A percentile compares a stretch with the other conserved stretches of the same genome.
Evolutionary conservation across 2,329 filamentous ascomycete species (phyloP).

Genomic region (Hansfordia pulvinata): DNA sequence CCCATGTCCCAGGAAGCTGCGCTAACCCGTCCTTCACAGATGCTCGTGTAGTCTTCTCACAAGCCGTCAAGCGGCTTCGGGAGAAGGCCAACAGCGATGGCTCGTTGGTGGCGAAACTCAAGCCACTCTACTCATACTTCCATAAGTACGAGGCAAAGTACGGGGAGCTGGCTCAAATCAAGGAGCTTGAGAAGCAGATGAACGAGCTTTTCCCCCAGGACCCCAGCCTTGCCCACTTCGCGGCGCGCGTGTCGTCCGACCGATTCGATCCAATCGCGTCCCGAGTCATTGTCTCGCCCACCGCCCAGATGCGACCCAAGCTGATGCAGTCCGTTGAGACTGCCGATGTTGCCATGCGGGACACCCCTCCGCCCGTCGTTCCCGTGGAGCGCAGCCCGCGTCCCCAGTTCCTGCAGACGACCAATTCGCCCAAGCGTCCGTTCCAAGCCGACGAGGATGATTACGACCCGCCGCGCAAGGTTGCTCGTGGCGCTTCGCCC

Average conservation of each 20-base stretch:
- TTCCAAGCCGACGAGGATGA: slow-evolving; percentile 58
- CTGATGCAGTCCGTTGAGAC: slow-evolving; percentile 41
- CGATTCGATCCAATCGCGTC: slow-evolving; percentile 72
- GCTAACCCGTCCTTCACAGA: slow-evolving; percentile 35
- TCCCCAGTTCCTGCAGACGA: slow-evolving; percentile 29
- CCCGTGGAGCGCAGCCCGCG: slow-evolving; percentile 26
- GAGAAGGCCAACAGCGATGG: slow-evolving; percentile 66
- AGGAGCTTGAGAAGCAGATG: slow-evolving; percentile 87
- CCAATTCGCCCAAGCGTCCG: slow-evolving; percentile 47
- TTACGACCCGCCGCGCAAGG: slow-evolving; percentile 65
- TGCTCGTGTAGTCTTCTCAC: slow-evolving; percentile 91
- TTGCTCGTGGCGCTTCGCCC: slow-evolving; percentile 80
- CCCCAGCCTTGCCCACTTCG: slow-evolving; percentile 61
- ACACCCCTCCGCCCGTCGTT: slow-evolving; percentile 26
- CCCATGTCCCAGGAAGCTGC: slow-evolving; percentile 3
- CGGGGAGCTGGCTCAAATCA: slow-evolving; percentile 81
- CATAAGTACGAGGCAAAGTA: slow-evolving; percentile 93
- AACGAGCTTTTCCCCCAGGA: slow-evolving; percentile 85
- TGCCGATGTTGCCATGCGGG: slow-evolving; percentile 23
- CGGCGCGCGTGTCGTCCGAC: slow-evolving; percentile 57
- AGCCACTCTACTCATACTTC: slow-evolving; percentile 79
- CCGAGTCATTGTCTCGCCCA: slow-evolving; percentile 73
- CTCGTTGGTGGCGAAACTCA: slow-evolving; percentile 60
- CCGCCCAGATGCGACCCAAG: slow-evolving; percentile 60
- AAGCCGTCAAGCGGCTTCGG: slow-evolving; percentile 70